Evolutionary conservation across 108 stramenopile species (phyloP), one percentile per base, ranked within the genome.

Genomic region (Schizochytrium sp.): DNA sequence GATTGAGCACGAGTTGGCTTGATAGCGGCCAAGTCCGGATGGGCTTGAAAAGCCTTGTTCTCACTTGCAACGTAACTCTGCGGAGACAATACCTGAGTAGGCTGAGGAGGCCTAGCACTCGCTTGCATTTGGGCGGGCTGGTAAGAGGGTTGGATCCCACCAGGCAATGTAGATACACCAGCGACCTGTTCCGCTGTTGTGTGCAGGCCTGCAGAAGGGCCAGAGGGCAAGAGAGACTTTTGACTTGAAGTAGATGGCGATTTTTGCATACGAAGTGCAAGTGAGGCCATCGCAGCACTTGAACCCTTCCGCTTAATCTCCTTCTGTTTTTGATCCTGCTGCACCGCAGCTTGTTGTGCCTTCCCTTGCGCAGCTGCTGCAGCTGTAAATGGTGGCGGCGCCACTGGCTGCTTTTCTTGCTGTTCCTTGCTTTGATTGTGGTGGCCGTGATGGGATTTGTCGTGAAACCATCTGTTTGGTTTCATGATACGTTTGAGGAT

Each of bases 381-480:
- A 28, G 28, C 28, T 28, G 28, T 28, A 28, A 28, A 28, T 28
- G 28, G 28, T 28, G 28, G 28, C 28, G 28, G 28, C 28, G 28
- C 28, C 28, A 28, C 28, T 28, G 28, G 28, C 28, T 28, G 28
- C 28, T 28, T 28, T 28, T 28, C 28, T 28, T 28, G 28, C 64
- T 69, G 40, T 38, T 69, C 64, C 64, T 69, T 69, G 64, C 59
- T n/a, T 60, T 17, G 28, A 1, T 69, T 69, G 19, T 69, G 42
- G 50, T 83, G 49, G 76, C 47, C 76, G 15, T 10, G n/a, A 53
- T 13, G 50, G 5, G 49, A 47, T 53, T 83, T 83, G 50, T 83
- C 53, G 50, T 55, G 76, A 42, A 83, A 83, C 76, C 76, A 83
- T 47, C 76, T 49, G 28, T 83, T 49, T 2, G 53, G 50, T 40